Base-by-base conservation (phyloP, 2,329 filamentous ascomycete genomes). In the Lasiodiplodia citricola region DNA sequence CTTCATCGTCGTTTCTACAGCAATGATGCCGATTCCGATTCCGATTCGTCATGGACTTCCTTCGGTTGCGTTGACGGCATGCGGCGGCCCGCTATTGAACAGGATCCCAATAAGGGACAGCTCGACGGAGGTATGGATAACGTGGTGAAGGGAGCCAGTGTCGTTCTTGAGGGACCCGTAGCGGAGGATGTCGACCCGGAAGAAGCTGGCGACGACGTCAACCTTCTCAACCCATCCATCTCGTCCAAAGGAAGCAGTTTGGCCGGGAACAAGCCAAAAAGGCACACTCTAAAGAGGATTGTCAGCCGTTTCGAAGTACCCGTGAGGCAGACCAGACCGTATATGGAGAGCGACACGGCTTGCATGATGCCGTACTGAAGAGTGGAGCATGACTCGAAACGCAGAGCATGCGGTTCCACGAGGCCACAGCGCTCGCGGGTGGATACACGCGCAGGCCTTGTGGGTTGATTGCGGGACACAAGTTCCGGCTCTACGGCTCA, bases 41-140 rank as follows among this genome's bases (percentile, higher is more conserved):
- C 66, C 7, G 66, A 68, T 44, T 67, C 65, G 54, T 68, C 66
- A 11, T 60, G 57, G 56, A 41, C 66, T 2, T 62, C 56, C 16
- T 68, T 68, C 47, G 66, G 66, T 56, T 68, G 66, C 56, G 28
- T 60, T 16, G 66, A 68, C 47, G 66, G 66, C 37, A 68, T 68
- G 66, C 35, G 56, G n/a, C 56, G 66, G n/a, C 31, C 66, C 41
- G 66, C 35, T 7, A 10, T 38, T 4, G 47, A n/a, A 31, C 28
- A 23, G 11, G 47, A 23, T 10, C 23, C 31, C 18, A 31, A 31
- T 8, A 31, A 41, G 31, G 25, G 37, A 10, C 28, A 52, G 44
- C 7, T 16, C 16, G 44, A 35, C 18, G 28, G 51, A 54, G 14
- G 21, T 13, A n/a, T 21, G 37, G 13, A 8, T 10, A 25, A 14